A percentile compares a stretch with the other conserved stretches of the same genome.
Conservation (phyloP, 768 basidiomycete species). For the Lactarius vividus region DNA sequence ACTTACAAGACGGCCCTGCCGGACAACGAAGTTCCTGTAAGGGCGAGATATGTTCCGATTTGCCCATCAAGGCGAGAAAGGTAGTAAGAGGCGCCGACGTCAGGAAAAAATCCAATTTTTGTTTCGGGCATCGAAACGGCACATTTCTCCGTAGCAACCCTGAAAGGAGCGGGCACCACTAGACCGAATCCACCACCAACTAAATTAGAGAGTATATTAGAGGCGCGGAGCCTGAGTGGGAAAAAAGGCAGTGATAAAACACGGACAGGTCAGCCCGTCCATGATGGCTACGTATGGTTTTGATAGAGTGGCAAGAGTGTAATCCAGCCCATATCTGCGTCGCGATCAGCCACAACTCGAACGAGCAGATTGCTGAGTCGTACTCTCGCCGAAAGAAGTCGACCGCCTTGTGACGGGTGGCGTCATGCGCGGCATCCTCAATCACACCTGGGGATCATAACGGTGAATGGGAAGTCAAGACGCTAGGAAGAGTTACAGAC, state of each 20-base stretch:
- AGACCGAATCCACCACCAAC: constrained; percentile 98
- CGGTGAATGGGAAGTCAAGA: neutral
- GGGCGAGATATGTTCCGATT: constrained; percentile 88
- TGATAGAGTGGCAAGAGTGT: constrained; percentile 59
- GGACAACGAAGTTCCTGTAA: constrained; percentile 69
- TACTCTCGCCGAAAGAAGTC: constrained; percentile 91
- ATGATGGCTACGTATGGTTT: constrained; percentile 92
- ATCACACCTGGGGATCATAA: constrained; percentile 49
- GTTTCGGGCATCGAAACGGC: constrained; percentile 96
- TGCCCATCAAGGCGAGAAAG: constrained; percentile 87
- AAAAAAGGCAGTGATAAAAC: constrained; percentile 19
- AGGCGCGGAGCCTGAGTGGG: constrained; percentile 7
- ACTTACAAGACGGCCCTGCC: constrained; percentile 87
- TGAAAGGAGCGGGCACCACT: constrained; percentile 76
- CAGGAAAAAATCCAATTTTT: constrained; percentile 85
- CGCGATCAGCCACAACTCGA: neutral
- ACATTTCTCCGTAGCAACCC: constrained; percentile 92
- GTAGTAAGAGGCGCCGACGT: constrained; percentile 91
- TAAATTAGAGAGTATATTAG: constrained; percentile 34
- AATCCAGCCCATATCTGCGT: constrained; percentile 76
- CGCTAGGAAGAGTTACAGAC: constrained; percentile 44
- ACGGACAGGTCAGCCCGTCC: constrained; percentile 89
- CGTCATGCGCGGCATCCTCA: constrained; percentile 45
- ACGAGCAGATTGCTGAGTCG: constrained; percentile 30
- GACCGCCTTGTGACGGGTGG: constrained; percentile 61